Evolutionary conservation across 495 filamentous ascomycete species (phyloP).

Genomic region (Filosporella fistucella): DNA sequence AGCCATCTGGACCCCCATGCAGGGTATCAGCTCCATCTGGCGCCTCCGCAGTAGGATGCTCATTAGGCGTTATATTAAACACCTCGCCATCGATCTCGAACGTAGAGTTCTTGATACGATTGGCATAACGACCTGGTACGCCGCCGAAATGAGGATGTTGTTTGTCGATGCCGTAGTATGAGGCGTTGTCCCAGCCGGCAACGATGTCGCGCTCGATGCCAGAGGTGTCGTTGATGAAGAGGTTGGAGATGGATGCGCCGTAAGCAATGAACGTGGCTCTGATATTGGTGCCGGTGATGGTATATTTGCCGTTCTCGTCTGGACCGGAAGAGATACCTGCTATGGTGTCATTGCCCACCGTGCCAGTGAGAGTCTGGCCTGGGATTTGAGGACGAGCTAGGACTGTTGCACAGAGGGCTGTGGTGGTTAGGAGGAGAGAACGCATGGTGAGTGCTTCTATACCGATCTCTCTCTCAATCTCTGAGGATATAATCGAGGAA

Average conservation of each 20-base stretch:
- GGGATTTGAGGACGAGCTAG: conserved; percentile 13
- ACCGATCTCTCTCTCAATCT: no score
- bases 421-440: neutral
- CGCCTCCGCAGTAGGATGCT: conserved; percentile 48
- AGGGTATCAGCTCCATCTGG: conserved; percentile 60
- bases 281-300: conserved; percentile 68
- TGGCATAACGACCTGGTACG: conserved; percentile 78
- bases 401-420: neutral
- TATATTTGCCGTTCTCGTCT: conserved; percentile 57
- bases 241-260: conserved; percentile 70
- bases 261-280: conserved; percentile 72
- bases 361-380: conserved; percentile 17
- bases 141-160: conserved; percentile 73
- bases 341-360: conserved; percentile 17
- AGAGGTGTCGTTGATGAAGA: conserved; percentile 67
- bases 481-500: conserved; percentile 2
- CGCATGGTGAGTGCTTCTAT: conserved; percentile 19
- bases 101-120: conserved; percentile 81
- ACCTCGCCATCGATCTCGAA: conserved; percentile 63
- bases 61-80: conserved; percentile 67
- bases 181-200: conserved; percentile 75
- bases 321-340: conserved; percentile 24
- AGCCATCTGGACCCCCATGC: conserved; percentile 78
- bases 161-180: conserved; percentile 59
- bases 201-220: conserved; percentile 64